These are phyloP conservation scores for Russula foetens DNA, from an alignment of 768 basidiomycete genomes.

Conservation along the genomic window DNA sequence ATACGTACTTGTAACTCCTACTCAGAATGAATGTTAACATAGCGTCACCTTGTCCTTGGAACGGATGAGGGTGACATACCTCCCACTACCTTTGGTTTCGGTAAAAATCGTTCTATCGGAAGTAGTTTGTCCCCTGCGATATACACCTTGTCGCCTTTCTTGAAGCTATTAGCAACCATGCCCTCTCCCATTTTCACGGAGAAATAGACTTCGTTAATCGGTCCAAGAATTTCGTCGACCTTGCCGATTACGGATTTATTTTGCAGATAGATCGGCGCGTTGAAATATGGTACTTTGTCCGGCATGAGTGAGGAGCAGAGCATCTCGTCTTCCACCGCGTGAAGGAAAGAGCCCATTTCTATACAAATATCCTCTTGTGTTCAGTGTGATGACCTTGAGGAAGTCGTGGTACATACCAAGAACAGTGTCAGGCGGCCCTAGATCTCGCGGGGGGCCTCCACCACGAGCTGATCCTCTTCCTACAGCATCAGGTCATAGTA, in stretches of 20 bases:
- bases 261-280: slow-evolving; percentile 94
- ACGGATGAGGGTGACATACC: slow-evolving; percentile 31
- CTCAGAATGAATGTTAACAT: neutral
- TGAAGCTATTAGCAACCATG: slow-evolving; percentile 92
- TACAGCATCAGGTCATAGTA: slow-evolving; percentile 19
- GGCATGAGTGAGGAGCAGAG: slow-evolving; percentile 77
- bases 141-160: slow-evolving; percentile 96
- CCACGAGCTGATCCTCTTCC: slow-evolving; percentile 62
- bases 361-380: slow-evolving; percentile 10
- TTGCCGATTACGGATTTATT: slow-evolving; percentile 96
- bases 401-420: slow-evolving; percentile 43
- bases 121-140: slow-evolving; percentile 96
- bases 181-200: slow-evolving; percentile 96
- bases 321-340: slow-evolving; percentile 98
- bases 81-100: slow-evolving; percentile 83
- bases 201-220: slow-evolving; percentile 97
- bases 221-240: slow-evolving; percentile 98
- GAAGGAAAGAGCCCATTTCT: slow-evolving; percentile 92
- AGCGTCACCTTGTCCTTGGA: neutral
- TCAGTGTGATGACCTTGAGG: neutral
- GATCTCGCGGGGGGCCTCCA: slow-evolving; percentile 54
- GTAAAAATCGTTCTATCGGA: slow-evolving; percentile 93
- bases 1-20: slow-evolving; percentile 31
- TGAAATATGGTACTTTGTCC: slow-evolving; percentile 97
- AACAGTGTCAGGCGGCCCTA: slow-evolving; percentile 74